A percentile compares a stretch with the other conserved stretches of the same genome.
Conservation (phyloP, 441 rosid genomes). For the Jatropha multifida region DNA sequence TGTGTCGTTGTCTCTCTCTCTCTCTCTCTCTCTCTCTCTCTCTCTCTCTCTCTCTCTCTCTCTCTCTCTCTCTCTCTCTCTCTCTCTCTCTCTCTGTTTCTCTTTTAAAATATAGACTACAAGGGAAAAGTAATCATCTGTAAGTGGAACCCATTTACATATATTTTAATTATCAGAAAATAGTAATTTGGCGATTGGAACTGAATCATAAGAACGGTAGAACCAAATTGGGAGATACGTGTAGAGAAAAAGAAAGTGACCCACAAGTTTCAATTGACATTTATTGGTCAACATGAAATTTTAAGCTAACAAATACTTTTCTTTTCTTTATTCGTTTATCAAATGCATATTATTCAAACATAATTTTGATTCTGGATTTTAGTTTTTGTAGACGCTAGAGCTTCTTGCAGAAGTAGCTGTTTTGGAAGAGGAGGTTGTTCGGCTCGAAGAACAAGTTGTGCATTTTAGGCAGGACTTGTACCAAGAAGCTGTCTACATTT, state of each 20-base stretch:
- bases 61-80: no score
- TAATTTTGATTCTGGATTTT: constrained; percentile 26
- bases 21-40: no score
- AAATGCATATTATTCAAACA: neutral
- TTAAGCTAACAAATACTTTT: neutral
- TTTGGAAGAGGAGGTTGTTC: constrained; percentile 81
- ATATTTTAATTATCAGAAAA: no score
- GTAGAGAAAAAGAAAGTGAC: neutral
- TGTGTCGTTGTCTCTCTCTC: no score
- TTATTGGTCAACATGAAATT: neutral
- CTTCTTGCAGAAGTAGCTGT: constrained; percentile 96
- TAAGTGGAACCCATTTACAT: neutral
- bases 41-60: no score
- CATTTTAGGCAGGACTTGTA: constrained; percentile 65
- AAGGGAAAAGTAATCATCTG: neutral
- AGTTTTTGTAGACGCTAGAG: constrained; percentile 61
- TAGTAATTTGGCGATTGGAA: neutral
- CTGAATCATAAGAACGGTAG: constrained; percentile 1
- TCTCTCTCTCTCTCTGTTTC: neutral
- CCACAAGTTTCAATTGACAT: constrained; percentile 2
- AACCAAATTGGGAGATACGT: neutral
- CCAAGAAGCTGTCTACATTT: constrained; percentile 68
- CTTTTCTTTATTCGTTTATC: neutral
- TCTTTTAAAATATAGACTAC: neutral
- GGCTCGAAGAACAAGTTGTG: constrained; percentile 81